Evolutionary conservation across 2,329 filamentous ascomycete species (phyloP), one percentile per base, ranked within the genome.

Genomic region (Botrytis porri): DNA sequence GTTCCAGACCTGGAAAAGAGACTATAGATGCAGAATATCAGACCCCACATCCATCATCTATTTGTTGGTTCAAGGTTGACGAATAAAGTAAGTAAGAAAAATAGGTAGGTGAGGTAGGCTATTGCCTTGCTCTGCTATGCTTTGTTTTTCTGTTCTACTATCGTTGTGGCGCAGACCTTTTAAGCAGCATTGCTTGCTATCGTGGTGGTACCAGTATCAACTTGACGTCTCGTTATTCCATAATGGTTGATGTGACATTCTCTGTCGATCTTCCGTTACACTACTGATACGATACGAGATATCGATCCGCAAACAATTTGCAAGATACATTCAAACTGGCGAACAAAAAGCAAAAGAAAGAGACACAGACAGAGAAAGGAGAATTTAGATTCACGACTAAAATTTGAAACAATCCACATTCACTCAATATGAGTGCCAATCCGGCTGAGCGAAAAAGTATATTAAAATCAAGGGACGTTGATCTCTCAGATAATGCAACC

Each of bases 281-380:
- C 63, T 22, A 66, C 64, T 66, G 64, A 54, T 54, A 54, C 64
- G 14, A 66, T n/a, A 62, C 60, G 59, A 61, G 63, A 51, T 66
- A 37, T 54, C 64, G 32, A 54, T 54, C 48, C 45, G 45, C 45
- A 54, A 54, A 54, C 25, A 39, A 57, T 37, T 48, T 48, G 32
- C 16, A 12, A 45, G 29, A 16, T 16, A 32, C 20, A 25, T 9
- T 45, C 62, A 64, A 48, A 64, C 1, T 51, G 39, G 32, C 16
- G 8, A 10, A 66, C 25, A n/a, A 29, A 20, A 51, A 54, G 35
- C 16, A 39, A 54, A 12, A 39, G 25, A 54, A 29, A 8, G 29
- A 25, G 9, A 25, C 18, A 18, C 16, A 14, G 48, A 29, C 51
- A 54, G 51, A 54, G 25, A 18, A 16, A 29, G 35, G 60, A 37